Evolutionary conservation across 202 grass and related monocot genomes (phyloP).

Genomic region (Eragrostis tef): DNA sequence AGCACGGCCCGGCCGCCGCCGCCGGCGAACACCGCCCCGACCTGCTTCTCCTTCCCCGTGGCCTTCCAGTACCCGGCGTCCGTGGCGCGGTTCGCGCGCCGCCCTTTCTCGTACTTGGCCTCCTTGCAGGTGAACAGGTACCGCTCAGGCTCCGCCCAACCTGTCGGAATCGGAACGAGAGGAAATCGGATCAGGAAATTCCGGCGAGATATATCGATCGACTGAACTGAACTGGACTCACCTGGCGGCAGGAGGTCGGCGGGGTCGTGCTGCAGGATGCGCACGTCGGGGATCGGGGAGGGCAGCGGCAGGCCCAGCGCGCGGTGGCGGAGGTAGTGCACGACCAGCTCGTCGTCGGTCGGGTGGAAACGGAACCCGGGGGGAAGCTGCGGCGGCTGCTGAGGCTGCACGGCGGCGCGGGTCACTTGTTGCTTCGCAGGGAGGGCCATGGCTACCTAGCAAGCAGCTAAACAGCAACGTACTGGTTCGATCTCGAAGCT

Average conservation of each 20-base stretch:
- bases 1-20: conserved; percentile 30
- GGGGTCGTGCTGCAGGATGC: conserved; percentile 56
- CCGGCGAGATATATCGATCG: neutral
- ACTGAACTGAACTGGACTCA: neutral
- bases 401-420: too few species aligned
- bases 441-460: too few species aligned
- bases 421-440: too few species aligned
- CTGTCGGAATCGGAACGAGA: too few species aligned
- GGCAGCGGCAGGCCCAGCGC: too few species aligned
- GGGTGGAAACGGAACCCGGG: neutral
- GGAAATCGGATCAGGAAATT: neutral
- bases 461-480: too few species aligned
- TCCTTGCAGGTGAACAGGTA: conserved; percentile 68
- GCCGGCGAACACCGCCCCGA: conserved; percentile 33
- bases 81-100: conserved; percentile 54
- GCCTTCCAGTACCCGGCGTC: conserved; percentile 84
- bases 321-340: conserved; percentile 1
- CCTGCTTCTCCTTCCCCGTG: conserved; percentile 68
- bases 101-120: conserved; percentile 54
- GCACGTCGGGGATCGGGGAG: conserved; percentile 66
- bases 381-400: neutral
- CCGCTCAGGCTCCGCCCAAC: conserved; percentile 51
- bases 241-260: conserved; percentile 60
- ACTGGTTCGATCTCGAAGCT: too few species aligned
- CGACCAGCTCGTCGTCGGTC: neutral